A percentile compares a stretch with the other conserved stretches of the same genome.
Evolutionary conservation across 768 basidiomycete genomes (phyloP).

Genomic region (Lactifluus pinguis): DNA sequence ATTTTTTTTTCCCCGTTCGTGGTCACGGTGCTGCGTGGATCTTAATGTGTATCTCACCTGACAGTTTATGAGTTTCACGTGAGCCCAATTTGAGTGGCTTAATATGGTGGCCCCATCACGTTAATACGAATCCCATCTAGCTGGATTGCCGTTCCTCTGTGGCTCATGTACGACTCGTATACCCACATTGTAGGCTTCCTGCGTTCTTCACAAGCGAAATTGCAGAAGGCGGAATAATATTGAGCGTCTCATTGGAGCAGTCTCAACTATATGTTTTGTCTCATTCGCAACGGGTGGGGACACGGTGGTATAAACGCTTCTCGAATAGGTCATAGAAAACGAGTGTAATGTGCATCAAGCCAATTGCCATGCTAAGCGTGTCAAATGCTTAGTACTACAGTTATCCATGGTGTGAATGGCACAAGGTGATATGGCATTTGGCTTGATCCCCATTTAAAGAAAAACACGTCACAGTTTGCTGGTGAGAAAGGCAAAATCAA

Average conservation of each 20-base stretch:
- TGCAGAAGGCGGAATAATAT: conserved; percentile 4
- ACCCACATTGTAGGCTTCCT: conserved; percentile 55
- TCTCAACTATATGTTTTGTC: not conserved
- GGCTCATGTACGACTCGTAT: conserved; percentile 75
- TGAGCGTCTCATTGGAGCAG: too few species aligned
- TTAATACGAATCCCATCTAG: conserved; percentile 30
- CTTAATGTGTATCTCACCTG: not conserved
- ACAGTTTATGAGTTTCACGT: conserved; percentile 79
- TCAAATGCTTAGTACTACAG: not conserved
- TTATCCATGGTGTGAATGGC: conserved; percentile 6
- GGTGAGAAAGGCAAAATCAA: too few species aligned
- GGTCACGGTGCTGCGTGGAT: conserved; percentile 30
- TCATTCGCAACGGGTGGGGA: not conserved
- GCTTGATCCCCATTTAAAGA: too few species aligned
- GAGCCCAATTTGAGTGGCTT: conserved; percentile 24
- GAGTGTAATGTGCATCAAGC: conserved; percentile 1
- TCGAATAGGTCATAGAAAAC: too few species aligned
- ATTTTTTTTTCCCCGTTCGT: conserved; percentile 23
- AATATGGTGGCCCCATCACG: not conserved
- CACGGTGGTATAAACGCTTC: too few species aligned
- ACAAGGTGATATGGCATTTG: not conserved
- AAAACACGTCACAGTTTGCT: too few species aligned
- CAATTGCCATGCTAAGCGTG: conserved; percentile 1
- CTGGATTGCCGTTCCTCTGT: conserved; percentile 72
- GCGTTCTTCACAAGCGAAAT: conserved; percentile 25